Percentiles rank a stretch among this genome's conserved stretches.
These are phyloP conservation scores for Trypanosoma avium DNA, from an alignment of 208 protist genomes.

Conservation along the genomic window DNA sequence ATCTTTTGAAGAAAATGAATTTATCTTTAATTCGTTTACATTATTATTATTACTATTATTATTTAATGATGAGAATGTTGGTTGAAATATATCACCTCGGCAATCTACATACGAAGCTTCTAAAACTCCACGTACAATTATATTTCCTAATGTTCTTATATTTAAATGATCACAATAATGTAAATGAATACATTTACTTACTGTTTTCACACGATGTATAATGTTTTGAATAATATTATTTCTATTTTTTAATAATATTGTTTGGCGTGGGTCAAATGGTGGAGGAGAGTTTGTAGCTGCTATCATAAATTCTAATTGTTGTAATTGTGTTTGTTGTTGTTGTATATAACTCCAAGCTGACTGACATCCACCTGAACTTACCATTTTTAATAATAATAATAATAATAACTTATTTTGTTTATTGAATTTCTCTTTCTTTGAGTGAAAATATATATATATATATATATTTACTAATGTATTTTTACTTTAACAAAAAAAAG, in stretches of 20 bases:
- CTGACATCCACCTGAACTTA: no score
- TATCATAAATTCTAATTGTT: not conserved
- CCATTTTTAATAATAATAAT: no score
- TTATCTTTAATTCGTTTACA: no score
- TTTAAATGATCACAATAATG: not conserved
- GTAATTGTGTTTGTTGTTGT: not conserved
- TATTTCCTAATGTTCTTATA: constrained; percentile 27
- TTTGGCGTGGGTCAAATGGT: not conserved
- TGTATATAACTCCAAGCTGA: no score
- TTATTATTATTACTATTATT: not conserved
- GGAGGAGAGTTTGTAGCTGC: not conserved
- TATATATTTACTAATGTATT: no score
- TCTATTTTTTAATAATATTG: not conserved
- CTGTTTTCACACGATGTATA: not conserved
- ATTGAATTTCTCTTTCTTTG: no score
- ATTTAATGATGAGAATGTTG: not conserved
- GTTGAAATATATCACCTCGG: constrained; percentile 14
- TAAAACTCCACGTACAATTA: constrained; percentile 35
- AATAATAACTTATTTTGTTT: no score
- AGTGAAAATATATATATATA: no score
- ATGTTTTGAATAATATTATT: not conserved
- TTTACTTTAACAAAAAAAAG: no score
- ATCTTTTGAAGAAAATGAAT: not conserved
- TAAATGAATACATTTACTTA: not conserved
- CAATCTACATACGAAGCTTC: constrained; percentile 20